Evolutionary conservation across 768 basidiomycete genomes (phyloP).

Genomic region (Rhodotorula graminis): DNA sequence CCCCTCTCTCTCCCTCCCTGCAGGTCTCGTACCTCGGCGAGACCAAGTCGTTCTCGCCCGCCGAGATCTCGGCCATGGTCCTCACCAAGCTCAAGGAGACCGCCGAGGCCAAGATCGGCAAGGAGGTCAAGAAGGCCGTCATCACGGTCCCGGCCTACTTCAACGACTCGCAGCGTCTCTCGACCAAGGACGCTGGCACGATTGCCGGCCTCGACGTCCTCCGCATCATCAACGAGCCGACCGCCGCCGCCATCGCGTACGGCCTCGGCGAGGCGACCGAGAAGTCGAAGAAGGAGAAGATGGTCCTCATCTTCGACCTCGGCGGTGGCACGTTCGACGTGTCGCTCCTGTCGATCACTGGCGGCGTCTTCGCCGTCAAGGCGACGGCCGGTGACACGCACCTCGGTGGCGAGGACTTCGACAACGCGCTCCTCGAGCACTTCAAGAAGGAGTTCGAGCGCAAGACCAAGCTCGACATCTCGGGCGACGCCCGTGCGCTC

Average conservation of each 20-base stretch:
- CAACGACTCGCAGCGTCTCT: conserved; percentile 99
- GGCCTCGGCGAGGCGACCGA: conserved; percentile 66
- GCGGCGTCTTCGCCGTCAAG: conserved; percentile 98
- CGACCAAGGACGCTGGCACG: conserved; percentile 97
- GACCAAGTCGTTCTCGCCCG: conserved; percentile 92
- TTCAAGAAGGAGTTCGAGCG: conserved; percentile 99
- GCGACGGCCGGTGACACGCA: conserved; percentile 99
- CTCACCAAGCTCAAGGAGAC: conserved; percentile 99
- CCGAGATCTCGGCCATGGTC: conserved; percentile 99
- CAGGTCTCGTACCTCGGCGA: conserved; percentile 84
- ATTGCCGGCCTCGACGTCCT: conserved; percentile 98
- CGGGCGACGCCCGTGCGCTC: conserved; percentile 92
- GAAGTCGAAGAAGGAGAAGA: conserved; percentile 90
- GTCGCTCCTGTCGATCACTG: conserved; percentile 92
- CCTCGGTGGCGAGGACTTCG: conserved; percentile 99
- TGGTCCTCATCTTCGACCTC: conserved; percentile 98
- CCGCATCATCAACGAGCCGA: conserved; percentile 99
- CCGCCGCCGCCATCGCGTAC: conserved; percentile 99
- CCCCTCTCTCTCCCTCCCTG: too few relatives aligned
- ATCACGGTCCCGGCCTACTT: conserved; percentile 96
- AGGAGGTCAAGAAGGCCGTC: conserved; percentile 95
- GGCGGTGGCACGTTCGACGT: conserved; percentile 99
- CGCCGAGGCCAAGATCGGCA: conserved; percentile 94
- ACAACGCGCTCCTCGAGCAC: conserved; percentile 94
- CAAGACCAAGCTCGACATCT: conserved; percentile 95